phyloP scores from a whole-genome alignment of 306 rosid genomes.

The Sicyos baderoa region DNA sequence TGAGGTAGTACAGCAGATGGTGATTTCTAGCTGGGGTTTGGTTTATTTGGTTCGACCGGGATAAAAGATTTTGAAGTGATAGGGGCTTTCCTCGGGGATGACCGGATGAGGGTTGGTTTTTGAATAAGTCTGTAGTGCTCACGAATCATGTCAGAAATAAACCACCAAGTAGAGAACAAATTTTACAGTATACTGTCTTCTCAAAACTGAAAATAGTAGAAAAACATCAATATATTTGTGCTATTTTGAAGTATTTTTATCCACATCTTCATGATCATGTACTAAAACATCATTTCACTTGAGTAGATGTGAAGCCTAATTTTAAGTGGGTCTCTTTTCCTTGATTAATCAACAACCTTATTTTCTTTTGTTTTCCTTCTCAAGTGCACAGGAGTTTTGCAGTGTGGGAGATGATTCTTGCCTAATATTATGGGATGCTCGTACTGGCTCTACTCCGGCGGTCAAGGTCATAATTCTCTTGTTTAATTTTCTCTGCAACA shows the following conservation, averaged over 20 bases:
- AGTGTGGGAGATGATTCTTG: conserved; percentile 99
- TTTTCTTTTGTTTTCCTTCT: conserved; percentile 7
- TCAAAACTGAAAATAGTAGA: background rate
- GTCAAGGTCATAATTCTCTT: conserved; percentile 55
- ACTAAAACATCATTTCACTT: background rate
- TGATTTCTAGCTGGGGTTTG: conserved; percentile 1
- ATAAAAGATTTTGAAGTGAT: background rate
- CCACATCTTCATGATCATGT: background rate
- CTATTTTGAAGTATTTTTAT: background rate
- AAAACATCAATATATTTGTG: background rate
- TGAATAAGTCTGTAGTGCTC: background rate
- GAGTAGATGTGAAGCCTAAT: background rate
- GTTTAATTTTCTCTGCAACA: background rate
- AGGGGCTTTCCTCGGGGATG: background rate
- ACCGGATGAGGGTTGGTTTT: background rate
- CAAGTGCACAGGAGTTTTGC: conserved; percentile 84
- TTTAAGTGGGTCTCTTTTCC: conserved; percentile 10
- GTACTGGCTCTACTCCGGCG: conserved; percentile 72
- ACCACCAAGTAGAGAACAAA: background rate
- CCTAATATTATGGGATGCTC: conserved; percentile 98
- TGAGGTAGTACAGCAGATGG: background rate
- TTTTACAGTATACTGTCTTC: background rate
- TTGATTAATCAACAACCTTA: background rate
- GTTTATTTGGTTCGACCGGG: background rate
- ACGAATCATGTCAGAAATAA: background rate